A percentile compares a stretch with the other conserved stretches of the same genome.
Evolutionary conservation across 495 filamentous ascomycete genomes (phyloP).

Genomic region (Podospora didyma): DNA sequence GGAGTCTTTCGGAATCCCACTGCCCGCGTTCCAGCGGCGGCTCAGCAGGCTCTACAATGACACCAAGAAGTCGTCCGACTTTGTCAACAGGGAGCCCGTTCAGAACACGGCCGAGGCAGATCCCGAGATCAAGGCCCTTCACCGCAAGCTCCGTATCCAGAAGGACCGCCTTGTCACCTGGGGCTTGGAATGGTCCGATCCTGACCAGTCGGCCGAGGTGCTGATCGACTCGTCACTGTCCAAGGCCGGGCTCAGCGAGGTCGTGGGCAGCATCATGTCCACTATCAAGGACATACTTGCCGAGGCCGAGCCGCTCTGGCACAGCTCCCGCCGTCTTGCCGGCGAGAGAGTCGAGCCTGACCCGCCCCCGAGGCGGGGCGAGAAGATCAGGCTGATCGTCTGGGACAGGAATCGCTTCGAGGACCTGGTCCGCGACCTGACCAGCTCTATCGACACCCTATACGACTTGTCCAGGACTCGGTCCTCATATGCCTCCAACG

Average conservation of each 20-base stretch:
- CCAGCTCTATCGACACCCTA: slow-evolving; percentile 80
- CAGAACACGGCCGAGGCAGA: slow-evolving; percentile 49
- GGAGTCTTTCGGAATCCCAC: slow-evolving; percentile 45
- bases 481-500: slow-evolving; percentile 39
- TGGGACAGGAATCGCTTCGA: slow-evolving; percentile 61
- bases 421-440: slow-evolving; percentile 72
- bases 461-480: slow-evolving; percentile 80
- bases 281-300: slow-evolving; percentile 84
- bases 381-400: slow-evolving; percentile 43
- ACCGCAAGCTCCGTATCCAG: slow-evolving; percentile 59
- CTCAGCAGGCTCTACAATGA: slow-evolving; percentile 89
- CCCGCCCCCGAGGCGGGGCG: slow-evolving; percentile 31
- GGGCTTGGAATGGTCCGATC: slow-evolving; percentile 88
- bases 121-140: slow-evolving; percentile 51
- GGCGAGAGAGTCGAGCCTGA: slow-evolving; percentile 40
- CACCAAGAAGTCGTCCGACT: slow-evolving; percentile 84
- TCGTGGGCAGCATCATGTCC: slow-evolving; percentile 83
- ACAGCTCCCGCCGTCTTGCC: slow-evolving; percentile 39
- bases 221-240: slow-evolving; percentile 78
- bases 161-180: slow-evolving; percentile 78
- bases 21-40: slow-evolving; percentile 58
- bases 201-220: slow-evolving; percentile 56
- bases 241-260: slow-evolving; percentile 78
- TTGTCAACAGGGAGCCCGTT: slow-evolving; percentile 62
- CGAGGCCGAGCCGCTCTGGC: slow-evolving; percentile 78